phyloP scores from a whole-genome alignment of 78 protist genomes.

The Protostelium mycophagum region DNA sequence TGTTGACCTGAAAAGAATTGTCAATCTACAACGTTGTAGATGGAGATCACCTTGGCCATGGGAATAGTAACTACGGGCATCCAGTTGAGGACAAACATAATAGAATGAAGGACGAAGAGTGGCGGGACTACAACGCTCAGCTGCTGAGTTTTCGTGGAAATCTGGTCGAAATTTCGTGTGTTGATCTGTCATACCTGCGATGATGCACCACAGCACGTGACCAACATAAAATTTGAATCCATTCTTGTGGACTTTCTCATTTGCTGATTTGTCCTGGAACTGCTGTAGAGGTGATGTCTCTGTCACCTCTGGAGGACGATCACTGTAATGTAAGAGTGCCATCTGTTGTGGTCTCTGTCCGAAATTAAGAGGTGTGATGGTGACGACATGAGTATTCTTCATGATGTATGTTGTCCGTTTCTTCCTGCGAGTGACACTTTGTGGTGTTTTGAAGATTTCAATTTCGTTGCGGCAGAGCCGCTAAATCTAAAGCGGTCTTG shows the following conservation, averaged over 20 bases:
- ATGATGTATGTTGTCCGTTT: too few relatives aligned
- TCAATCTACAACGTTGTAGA: neutral
- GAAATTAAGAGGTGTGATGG: too few relatives aligned
- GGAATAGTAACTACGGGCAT: slow-evolving; percentile 66
- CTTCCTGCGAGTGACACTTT: too few relatives aligned
- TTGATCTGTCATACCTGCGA: slow-evolving; percentile 27
- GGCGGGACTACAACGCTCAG: slow-evolving; percentile 24
- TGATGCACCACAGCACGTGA: neutral
- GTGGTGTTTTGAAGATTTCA: too few relatives aligned
- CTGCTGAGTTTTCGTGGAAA: too few relatives aligned
- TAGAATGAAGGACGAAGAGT: slow-evolving; percentile 13
- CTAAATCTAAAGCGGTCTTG: too few relatives aligned
- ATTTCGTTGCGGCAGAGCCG: too few relatives aligned
- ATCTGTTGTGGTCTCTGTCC: too few relatives aligned
- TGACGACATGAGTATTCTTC: too few relatives aligned
- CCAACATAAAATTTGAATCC: neutral
- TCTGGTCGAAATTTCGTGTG: too few relatives aligned
- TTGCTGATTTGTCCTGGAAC: slow-evolving; percentile 10
- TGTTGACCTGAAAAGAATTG: neutral
- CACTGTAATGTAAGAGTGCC: too few relatives aligned
- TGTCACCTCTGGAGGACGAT: too few relatives aligned
- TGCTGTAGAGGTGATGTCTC: neutral
- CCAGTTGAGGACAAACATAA: slow-evolving; percentile 49
- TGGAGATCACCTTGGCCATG: slow-evolving; percentile 43
- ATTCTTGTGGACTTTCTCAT: slow-evolving; percentile 6